A percentile compares a stretch with the other conserved stretches of the same genome.
Evolutionary conservation across 2,329 filamentous ascomycete species (phyloP).

Genomic region (Sordariomycetes sp.): DNA sequence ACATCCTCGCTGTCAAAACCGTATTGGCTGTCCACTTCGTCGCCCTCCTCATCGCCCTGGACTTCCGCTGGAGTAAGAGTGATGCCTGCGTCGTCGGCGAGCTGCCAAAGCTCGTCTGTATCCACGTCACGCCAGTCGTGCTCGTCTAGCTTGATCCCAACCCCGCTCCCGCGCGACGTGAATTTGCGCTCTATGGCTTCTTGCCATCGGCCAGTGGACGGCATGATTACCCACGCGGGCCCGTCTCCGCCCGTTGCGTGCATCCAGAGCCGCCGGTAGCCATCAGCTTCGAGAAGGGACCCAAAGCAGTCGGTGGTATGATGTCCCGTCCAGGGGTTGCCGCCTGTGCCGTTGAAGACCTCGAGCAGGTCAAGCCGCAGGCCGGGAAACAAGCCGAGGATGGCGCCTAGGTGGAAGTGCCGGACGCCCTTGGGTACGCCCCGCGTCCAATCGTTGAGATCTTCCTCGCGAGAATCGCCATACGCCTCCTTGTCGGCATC

Average conservation of each 20-base stretch:
- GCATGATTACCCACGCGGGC: background rate
- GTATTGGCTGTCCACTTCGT: background rate
- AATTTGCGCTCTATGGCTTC: background rate
- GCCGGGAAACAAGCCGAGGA: background rate
- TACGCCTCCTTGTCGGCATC: background rate
- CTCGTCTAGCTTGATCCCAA: background rate
- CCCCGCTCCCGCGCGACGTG: background rate
- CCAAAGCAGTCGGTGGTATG: background rate
- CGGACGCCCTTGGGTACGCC: background rate
- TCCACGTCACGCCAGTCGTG: background rate
- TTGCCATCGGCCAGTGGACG: background rate
- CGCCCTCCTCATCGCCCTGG: background rate
- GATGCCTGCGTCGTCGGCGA: background rate
- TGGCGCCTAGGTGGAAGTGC: background rate
- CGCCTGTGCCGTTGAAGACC: background rate
- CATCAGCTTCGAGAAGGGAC: background rate
- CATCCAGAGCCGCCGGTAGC: background rate
- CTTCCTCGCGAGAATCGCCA: background rate
- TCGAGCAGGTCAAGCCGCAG: background rate
- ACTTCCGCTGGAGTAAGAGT: background rate
- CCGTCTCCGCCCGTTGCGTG: background rate
- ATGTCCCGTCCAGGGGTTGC: background rate
- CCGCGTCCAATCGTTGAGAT: no score
- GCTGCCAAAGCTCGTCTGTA: background rate
- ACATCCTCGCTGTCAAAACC: background rate